Evolutionary conservation across 805 yeast genomes (phyloP), one percentile per base, ranked within the genome.

Genomic region (Metschnikowia cubensis): DNA sequence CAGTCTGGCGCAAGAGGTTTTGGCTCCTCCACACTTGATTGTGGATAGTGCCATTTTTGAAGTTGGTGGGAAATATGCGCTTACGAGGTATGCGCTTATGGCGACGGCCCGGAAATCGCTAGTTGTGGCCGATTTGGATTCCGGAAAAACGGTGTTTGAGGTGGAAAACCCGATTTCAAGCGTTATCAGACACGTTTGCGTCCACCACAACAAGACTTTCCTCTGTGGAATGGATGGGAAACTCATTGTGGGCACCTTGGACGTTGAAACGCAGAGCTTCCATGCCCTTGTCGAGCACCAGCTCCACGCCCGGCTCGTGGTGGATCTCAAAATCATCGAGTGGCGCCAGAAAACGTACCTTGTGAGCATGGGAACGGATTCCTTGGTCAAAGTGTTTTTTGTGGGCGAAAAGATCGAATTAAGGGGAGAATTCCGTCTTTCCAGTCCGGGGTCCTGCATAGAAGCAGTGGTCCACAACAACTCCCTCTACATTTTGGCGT

Each of bases 291-390:
- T 49, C 8, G 64, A 65, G 33, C 34, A 56, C 3, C 70, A 70
- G 48, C 66, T 68, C 13, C 76, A 74, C 49, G 53, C 58, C 21
- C 63, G 71, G 41, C 62, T 71, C 32, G 61, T 77, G 18, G 65
- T 73, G 1, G 77, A 74, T 47, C 69, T 74, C 29, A 70, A 68
- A 50, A 47, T 49, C 7, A 45, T 58, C 3, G 29, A 44, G 1
- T 50, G 50, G 36, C 54, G 55, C 1, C 61, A 49, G 1, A 48
- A 59, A 4, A 68, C 70, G 17, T 75, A 71, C 54, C 56, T 84
- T 18, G 69, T 77, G 10, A 76, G 87, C 1, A 67, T 81, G 53
- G 89, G 90, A 3, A 77, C 84, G 77, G 91, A 85, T 63, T 66
- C 70, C 47, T 61, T 59, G 20, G 48, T 83, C 2, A 72, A 67